Evolutionary conservation across 1,284 basidiomycete species (phyloP), one percentile per base, ranked within the genome.

Genomic region (Trichosporon sp.): DNA sequence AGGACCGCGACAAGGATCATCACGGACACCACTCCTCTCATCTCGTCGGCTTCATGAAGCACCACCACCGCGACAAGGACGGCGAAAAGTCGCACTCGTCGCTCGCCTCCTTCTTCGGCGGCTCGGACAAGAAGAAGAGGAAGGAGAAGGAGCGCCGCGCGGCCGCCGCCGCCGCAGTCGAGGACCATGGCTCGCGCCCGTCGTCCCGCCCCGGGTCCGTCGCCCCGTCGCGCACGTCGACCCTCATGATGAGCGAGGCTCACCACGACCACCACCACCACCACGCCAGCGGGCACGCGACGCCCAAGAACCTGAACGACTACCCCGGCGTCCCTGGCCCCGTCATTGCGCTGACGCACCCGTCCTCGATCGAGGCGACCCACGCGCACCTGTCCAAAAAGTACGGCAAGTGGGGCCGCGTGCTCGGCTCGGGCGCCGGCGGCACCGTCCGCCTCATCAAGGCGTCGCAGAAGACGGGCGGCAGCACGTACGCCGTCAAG

Each of bases 321-420:
- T 81, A 81, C 62, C 80, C 80, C 12, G 81, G 80, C 67, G 81
- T 82, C 38, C 78, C 81, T 53, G 76, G 78, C 38, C 80, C 81
- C 13, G 81, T 81, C 27, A 76, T 80, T 34, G 81, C 81, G 69
- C 72, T 77, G 74, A 67, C 82, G 74, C 78, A 86, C 67, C 79
- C 80, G 1, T 67, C 72, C 13, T 90, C 90, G 2, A 86, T 93
- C 27, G 88, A 90, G 70, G 92, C 91, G 0, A 93, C 92, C 0
- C 92, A 98, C 70, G 93, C 93, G 3, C 93, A 97, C 80, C 86
- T 99, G 69, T 87, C 92, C 58, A 98, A 99, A 85, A 98, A 98
- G 87, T 99, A 99, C 78, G 97, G 97, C 74, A 99, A 99, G 82
- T 98, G 96, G 93, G 97, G 96, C 65, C 90, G 93, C 68, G 89